These are phyloP conservation scores for Xylaria sp. DNA, from an alignment of 2,329 filamentous ascomycete genomes.

Conservation along the genomic window DNA sequence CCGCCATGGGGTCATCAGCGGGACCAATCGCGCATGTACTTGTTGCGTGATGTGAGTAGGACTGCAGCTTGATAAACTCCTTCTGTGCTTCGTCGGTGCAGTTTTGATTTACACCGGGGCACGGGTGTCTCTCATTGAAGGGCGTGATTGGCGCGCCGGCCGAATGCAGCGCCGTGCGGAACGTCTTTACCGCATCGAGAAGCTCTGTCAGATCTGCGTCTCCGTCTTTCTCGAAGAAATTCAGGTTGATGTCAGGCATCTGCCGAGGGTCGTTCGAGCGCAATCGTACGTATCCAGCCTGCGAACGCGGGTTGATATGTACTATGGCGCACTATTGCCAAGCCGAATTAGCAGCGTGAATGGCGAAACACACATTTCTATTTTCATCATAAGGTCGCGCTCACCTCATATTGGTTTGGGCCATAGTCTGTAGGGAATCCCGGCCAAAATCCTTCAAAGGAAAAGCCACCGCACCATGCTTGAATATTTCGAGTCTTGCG, in stretches of 20 bases:
- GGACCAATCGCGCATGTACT: constrained; percentile 65
- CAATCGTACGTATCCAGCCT: constrained; percentile 70
- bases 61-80: constrained; percentile 51
- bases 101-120: constrained; percentile 50
- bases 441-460: constrained; percentile 50
- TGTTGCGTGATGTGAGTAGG: constrained; percentile 67
- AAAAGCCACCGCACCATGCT: constrained; percentile 47
- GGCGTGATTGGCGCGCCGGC: constrained; percentile 43
- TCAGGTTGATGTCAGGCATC: constrained; percentile 70
- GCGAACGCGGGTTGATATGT: constrained; percentile 62
- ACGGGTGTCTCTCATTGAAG: constrained; percentile 47
- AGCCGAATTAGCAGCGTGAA: constrained; percentile 17
- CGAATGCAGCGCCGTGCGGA: constrained; percentile 43
- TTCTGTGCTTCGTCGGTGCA: constrained; percentile 51
- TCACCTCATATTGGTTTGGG: constrained; percentile 32
- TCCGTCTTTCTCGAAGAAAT: constrained; percentile 64
- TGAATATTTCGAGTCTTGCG: constrained; percentile 48
- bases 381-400: not conserved
- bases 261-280: constrained; percentile 70
- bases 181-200: constrained; percentile 51
- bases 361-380: not conserved
- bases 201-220: constrained; percentile 56
- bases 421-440: constrained; percentile 50
- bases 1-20: constrained; percentile 62
- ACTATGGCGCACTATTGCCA: constrained; percentile 50